Evolutionary conservation across 176 grass and related monocot genomes (phyloP).

Genomic region (Lolium rigidum): DNA sequence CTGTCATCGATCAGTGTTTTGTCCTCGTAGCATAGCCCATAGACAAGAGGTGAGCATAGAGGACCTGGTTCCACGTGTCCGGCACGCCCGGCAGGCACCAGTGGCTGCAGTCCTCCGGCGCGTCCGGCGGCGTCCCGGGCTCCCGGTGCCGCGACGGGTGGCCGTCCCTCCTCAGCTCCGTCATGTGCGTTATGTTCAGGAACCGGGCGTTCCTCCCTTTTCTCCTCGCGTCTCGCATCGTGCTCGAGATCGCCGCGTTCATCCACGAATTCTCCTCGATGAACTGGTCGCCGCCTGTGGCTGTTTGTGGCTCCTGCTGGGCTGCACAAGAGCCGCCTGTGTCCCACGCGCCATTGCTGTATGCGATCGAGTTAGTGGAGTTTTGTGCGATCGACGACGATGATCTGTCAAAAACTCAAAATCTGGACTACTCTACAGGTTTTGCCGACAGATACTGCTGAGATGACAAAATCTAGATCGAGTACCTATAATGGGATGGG

Average conservation of each 20-base stretch:
- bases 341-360: constrained; percentile 51
- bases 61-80: constrained; percentile 72
- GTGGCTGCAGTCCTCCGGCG: constrained; percentile 85
- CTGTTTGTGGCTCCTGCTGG: background rate
- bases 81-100: constrained; percentile 92
- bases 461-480: background rate
- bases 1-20: background rate
- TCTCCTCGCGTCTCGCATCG: background rate
- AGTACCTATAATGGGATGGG: constrained; percentile 46
- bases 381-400: background rate
- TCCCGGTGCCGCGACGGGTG: constrained; percentile 46
- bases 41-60: constrained; percentile 46
- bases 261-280: constrained; percentile 43
- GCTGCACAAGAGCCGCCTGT: constrained; percentile 29
- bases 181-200: constrained; percentile 54
- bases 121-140: constrained; percentile 34
- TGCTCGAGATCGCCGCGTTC: constrained; percentile 32
- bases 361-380: background rate
- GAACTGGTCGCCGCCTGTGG: background rate
- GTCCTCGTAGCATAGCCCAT: constrained; percentile 26
- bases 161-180: constrained; percentile 46
- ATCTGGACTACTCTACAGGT: background rate
- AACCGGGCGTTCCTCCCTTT: constrained; percentile 2
- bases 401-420: background rate
- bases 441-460: background rate